Conservation (phyloP, 192 early-diverging fungal species). For the Funneliformis geosporum region DNA sequence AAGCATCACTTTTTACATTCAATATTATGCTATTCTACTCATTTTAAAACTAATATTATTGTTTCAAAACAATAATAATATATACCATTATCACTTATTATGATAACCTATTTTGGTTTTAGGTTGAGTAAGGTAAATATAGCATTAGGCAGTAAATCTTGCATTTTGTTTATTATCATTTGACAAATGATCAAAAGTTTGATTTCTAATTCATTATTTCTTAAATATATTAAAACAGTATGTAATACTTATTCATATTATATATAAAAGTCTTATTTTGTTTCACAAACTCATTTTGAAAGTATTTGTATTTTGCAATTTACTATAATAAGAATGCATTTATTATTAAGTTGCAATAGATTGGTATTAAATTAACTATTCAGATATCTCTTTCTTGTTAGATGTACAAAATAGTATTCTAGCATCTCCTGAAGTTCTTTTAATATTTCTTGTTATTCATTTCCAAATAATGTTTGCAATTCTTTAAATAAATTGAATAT, state of each 20-base stretch:
- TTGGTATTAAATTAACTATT: neutral
- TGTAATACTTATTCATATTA: neutral
- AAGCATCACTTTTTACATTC: neutral
- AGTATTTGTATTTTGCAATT: neutral
- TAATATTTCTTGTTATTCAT: neutral
- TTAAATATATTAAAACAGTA: neutral
- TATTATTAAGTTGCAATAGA: neutral
- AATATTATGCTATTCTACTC: neutral
- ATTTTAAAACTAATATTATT: neutral
- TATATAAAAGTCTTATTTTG: neutral
- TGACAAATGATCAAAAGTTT: neutral
- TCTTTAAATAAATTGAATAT: neutral
- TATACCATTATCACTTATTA: neutral
- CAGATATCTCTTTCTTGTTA: neutral
- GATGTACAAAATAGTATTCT: neutral
- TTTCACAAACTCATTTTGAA: neutral
- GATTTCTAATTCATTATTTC: slow-evolving; percentile 2
- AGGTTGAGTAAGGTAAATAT: neutral
- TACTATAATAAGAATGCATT: neutral
- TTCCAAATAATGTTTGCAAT: neutral
- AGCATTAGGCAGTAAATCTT: neutral
- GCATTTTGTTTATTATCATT: neutral
- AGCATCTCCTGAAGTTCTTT: neutral
- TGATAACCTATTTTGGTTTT: slow-evolving; percentile 12
- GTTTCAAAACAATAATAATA: neutral